phyloP scores from a whole-genome alignment of 345 rosid species.

The Alliaria petiolata region DNA sequence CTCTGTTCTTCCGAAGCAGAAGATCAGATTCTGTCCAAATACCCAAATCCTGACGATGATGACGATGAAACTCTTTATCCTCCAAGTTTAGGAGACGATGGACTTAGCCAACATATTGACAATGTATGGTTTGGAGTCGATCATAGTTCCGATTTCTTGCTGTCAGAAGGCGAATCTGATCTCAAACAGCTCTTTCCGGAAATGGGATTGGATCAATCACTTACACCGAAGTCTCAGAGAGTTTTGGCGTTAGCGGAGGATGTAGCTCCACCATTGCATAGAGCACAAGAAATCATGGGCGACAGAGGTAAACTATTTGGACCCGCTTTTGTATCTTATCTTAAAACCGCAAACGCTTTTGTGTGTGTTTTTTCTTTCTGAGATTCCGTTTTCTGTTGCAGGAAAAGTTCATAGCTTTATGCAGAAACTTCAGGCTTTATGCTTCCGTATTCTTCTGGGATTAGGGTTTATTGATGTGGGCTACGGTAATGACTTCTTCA shows the following conservation, averaged over 20 bases:
- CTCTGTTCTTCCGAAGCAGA: constrained; percentile 30
- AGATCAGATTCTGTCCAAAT: constrained; percentile 24
- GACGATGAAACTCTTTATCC: constrained; percentile 21
- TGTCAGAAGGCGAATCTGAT: constrained; percentile 17
- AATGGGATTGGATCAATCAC: constrained; percentile 14
- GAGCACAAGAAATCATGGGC: constrained; percentile 19
- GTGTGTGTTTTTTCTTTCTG: neutral
- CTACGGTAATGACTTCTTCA: constrained; percentile 61
- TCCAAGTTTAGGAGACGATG: constrained; percentile 13
- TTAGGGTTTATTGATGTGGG: constrained; percentile 56
- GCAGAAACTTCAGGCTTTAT: constrained; percentile 37
- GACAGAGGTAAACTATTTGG: constrained; percentile 40
- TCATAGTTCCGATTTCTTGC: neutral
- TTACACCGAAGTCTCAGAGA: constrained; percentile 33
- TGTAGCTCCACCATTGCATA: constrained; percentile 10
- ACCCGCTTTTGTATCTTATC: neutral
- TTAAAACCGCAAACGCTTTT: neutral
- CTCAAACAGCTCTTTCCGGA: constrained; percentile 20
- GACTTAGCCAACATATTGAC: constrained; percentile 24
- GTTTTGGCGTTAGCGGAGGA: constrained; percentile 30
- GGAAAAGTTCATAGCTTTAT: constrained; percentile 36
- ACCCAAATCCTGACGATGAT: constrained; percentile 11
- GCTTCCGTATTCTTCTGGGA: constrained; percentile 47
- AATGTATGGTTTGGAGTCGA: constrained; percentile 27
- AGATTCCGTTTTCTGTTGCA: constrained; percentile 25